Evolutionary conservation across 2,329 filamentous ascomycete species (phyloP).

Genomic region (Pyricularia pennisetigena): DNA sequence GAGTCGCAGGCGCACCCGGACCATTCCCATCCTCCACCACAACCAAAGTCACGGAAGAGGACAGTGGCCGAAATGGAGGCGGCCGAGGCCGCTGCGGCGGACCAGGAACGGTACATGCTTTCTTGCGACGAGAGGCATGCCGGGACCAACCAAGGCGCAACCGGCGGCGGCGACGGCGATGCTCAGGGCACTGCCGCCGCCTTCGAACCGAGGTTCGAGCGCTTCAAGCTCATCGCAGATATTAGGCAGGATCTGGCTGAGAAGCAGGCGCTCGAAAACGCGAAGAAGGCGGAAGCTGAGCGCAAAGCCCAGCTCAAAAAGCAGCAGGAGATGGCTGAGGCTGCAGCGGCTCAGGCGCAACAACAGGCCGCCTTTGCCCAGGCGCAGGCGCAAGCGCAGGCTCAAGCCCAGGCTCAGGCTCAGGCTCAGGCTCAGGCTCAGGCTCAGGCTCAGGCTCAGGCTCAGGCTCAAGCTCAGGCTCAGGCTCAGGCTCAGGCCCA

Average conservation of each 20-base stretch:
- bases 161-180: constrained; percentile 59
- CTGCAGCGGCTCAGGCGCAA: constrained; percentile 25
- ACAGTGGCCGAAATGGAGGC: constrained; percentile 92
- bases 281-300: constrained; percentile 52
- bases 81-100: constrained; percentile 84
- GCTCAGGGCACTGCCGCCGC: constrained; percentile 60
- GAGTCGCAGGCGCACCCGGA: constrained; percentile 66
- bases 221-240: constrained; percentile 83
- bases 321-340: constrained; percentile 34
- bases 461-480: constrained; percentile 16
- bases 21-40: constrained; percentile 65
- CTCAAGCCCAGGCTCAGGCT: constrained; percentile 12
- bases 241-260: constrained; percentile 73
- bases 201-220: constrained; percentile 79
- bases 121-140: constrained; percentile 77
- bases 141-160: constrained; percentile 44
- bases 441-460: constrained; percentile 21
- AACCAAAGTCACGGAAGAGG: constrained; percentile 82
- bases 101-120: constrained; percentile 87
- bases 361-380: constrained; percentile 27
- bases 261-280: constrained; percentile 66
- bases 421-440: constrained; percentile 25
- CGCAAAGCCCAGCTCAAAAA: constrained; percentile 39
- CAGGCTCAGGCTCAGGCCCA: constrained; percentile 18
- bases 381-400: constrained; percentile 26